These are phyloP conservation scores for Russula dissimulans DNA, from an alignment of 768 basidiomycete genomes.

Conservation along the genomic window DNA sequence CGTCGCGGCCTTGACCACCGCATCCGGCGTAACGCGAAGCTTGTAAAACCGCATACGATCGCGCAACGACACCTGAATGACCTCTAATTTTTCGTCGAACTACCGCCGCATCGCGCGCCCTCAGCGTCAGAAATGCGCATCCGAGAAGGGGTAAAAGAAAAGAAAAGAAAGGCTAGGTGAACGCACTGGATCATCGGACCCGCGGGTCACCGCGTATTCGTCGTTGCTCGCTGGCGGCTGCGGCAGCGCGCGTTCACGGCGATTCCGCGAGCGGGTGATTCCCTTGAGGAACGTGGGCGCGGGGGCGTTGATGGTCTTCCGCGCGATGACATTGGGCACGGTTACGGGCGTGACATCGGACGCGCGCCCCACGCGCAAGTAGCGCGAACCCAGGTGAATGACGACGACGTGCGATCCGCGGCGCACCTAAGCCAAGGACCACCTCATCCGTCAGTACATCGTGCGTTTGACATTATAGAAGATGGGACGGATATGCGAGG, in stretches of 20 bases:
- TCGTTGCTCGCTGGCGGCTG: slow-evolving; percentile 31
- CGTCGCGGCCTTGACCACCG: slow-evolving; percentile 56
- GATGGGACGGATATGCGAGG: not conserved
- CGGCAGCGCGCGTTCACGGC: slow-evolving; percentile 23
- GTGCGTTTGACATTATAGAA: not conserved
- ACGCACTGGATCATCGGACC: slow-evolving; percentile 58
- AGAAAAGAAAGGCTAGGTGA: not conserved
- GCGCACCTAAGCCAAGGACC: slow-evolving; percentile 32
- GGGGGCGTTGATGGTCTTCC: slow-evolving; percentile 44
- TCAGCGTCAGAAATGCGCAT: not conserved
- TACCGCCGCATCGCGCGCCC: slow-evolving; percentile 22
- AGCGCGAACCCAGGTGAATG: slow-evolving; percentile 72
- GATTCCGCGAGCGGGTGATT: slow-evolving; percentile 47
- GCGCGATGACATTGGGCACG: slow-evolving; percentile 66
- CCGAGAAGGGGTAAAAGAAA: not conserved
- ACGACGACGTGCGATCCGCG: slow-evolving; percentile 74
- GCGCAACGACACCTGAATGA: slow-evolving; percentile 60
- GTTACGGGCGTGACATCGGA: slow-evolving; percentile 65
- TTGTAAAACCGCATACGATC: slow-evolving; percentile 86
- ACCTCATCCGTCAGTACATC: not conserved
- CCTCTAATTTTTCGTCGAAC: slow-evolving; percentile 72
- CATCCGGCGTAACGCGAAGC: slow-evolving; percentile 63
- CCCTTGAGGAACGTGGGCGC: slow-evolving; percentile 37
- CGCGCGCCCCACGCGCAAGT: slow-evolving; percentile 63
- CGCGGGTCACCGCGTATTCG: slow-evolving; percentile 38